A percentile compares a stretch with the other conserved stretches of the same genome.
phyloP scores from a whole-genome alignment of 225 moss, liverwort and hornwort genomes.

The Climacium dendroides region DNA sequence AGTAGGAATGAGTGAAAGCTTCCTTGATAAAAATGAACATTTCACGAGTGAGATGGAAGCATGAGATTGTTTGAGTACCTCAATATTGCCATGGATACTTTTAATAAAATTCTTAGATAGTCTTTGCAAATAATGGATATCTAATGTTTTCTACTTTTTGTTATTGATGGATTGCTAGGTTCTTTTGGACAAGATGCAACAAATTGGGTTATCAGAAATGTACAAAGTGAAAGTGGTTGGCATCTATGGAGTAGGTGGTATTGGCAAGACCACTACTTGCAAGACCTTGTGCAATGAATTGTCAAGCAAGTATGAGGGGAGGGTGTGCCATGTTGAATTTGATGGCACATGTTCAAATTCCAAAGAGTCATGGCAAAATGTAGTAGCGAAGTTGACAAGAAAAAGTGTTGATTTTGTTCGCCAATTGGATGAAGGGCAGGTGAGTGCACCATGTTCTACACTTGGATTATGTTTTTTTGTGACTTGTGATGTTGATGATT shows the following conservation, averaged over 20 bases:
- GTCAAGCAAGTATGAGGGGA: background rate
- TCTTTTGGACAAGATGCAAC: background rate
- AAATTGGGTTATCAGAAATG: too few relatives aligned
- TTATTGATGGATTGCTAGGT: background rate
- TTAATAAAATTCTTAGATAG: too few relatives aligned
- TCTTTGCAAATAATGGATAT: too few relatives aligned
- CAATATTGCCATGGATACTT: too few relatives aligned
- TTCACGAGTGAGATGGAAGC: background rate
- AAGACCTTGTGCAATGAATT: background rate
- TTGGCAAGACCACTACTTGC: background rate
- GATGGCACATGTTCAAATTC: background rate
- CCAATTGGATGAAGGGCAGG: background rate
- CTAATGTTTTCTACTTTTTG: too few relatives aligned
- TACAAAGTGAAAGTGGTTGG: too few relatives aligned
- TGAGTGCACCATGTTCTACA: background rate
- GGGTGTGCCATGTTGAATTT: background rate
- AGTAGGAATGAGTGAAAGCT: rapidly evolving
- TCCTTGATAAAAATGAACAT: background rate
- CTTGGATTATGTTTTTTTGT: too few relatives aligned
- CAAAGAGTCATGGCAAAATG: too few relatives aligned
- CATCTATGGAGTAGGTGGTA: too few relatives aligned
- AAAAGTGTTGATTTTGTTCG: background rate
- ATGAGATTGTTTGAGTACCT: background rate
- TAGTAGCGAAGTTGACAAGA: background rate
- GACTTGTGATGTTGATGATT: too few relatives aligned